phyloP scores from a whole-genome alignment of 164 flowering plant species.

The Kingdonia uniflora region DNA sequence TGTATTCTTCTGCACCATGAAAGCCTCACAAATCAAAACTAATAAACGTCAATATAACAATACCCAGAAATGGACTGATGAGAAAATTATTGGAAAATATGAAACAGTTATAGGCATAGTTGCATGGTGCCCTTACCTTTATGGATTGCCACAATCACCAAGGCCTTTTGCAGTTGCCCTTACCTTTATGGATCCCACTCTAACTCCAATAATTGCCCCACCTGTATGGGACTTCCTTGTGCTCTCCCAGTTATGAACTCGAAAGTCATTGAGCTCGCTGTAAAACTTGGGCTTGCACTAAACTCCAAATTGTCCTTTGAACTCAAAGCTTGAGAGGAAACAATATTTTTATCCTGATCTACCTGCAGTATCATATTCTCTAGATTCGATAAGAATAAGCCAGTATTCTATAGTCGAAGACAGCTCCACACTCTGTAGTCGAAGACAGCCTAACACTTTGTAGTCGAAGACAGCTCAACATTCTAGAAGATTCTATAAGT shows the following conservation, averaged over 20 bases:
- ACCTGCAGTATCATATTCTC: no score
- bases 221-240: slow-evolving; percentile 95
- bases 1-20: slow-evolving; percentile 32
- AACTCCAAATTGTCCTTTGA: slow-evolving; percentile 60
- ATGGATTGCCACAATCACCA: slow-evolving; percentile 71
- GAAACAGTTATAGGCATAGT: slow-evolving; percentile 88
- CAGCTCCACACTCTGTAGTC: no score
- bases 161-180: no score
- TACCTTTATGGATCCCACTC: no score
- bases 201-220: no score
- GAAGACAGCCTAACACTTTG: no score
- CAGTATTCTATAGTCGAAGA: no score
- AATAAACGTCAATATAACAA: neutral
- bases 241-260: slow-evolving; percentile 84
- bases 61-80: slow-evolving; percentile 18
- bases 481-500: no score
- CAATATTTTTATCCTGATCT: slow-evolving; percentile 93
- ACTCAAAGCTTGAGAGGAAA: slow-evolving; percentile 86
- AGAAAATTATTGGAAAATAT: slow-evolving; percentile 36
- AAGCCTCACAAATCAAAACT: slow-evolving; percentile 23
- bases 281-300: slow-evolving; percentile 74
- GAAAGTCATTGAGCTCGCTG: slow-evolving; percentile 75
- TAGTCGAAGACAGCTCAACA: no score
- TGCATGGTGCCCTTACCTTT: no score
- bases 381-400: no score